Evolutionary conservation across 23 red algal genomes (phyloP).

Genomic region (Agarophyton chilense): DNA sequence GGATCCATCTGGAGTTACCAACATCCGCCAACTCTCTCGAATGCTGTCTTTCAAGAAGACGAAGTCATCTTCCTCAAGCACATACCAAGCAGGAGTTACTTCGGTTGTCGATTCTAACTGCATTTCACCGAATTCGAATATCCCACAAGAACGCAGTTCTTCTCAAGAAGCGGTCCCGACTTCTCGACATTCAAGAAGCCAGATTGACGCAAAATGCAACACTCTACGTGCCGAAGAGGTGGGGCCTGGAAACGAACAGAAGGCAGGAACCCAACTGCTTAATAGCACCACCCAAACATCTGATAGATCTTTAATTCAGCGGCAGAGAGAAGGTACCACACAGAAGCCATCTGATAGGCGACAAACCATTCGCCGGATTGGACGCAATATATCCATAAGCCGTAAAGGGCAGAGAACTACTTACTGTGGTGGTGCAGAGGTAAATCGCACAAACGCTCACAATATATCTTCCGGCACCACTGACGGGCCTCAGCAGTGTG

Average conservation of each 20-base stretch:
- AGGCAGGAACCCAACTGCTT: too few species aligned
- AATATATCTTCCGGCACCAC: too few species aligned
- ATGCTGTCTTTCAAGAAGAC: slow-evolving; percentile 7
- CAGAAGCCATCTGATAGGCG: not conserved
- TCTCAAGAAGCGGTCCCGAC: too few species aligned
- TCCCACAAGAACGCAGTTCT: not conserved
- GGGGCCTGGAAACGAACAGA: too few species aligned
- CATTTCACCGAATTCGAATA: not conserved
- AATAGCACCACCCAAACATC: too few species aligned
- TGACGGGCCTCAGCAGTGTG: too few species aligned
- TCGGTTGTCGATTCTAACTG: not conserved
- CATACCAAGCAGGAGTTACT: not conserved
- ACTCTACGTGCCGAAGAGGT: too few species aligned
- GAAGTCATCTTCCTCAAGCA: not conserved
- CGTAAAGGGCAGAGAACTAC: not conserved
- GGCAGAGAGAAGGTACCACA: not conserved
- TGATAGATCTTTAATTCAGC: not conserved
- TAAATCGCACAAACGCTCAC: not conserved
- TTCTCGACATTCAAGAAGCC: too few species aligned
- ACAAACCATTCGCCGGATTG: not conserved
- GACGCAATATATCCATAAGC: not conserved
- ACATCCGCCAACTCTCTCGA: not conserved
- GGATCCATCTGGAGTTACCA: not conserved
- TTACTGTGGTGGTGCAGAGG: not conserved
- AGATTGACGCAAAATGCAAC: too few species aligned